A percentile compares a stretch with the other conserved stretches of the same genome.
Conservation (phyloP, 2,329 filamentous ascomycete genomes). For the Incumbomyces delicatus region DNA sequence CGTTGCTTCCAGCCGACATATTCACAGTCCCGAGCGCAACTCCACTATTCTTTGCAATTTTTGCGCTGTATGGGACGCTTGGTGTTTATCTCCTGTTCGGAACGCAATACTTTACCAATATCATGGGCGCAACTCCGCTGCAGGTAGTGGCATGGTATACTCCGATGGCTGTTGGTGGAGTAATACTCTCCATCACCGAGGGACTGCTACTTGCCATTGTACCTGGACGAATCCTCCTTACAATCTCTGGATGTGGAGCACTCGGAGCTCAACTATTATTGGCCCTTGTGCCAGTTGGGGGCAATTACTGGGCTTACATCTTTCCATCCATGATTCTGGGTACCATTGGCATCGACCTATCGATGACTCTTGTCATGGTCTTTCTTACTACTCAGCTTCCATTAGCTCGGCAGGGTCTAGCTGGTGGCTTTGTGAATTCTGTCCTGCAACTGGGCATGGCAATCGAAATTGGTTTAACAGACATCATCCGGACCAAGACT, state of each 20-base stretch:
- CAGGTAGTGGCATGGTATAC: slow-evolving; percentile 59
- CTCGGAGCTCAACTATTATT: slow-evolving; percentile 52
- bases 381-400: slow-evolving; percentile 68
- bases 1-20: slow-evolving; percentile 59
- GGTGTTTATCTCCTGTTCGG: slow-evolving; percentile 62
- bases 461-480: slow-evolving; percentile 60
- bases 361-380: slow-evolving; percentile 65
- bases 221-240: slow-evolving; percentile 52
- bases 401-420: slow-evolving; percentile 56
- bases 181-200: slow-evolving; percentile 52
- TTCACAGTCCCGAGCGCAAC: slow-evolving; percentile 61
- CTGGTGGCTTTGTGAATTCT: slow-evolving; percentile 61
- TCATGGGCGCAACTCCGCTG: slow-evolving; percentile 51
- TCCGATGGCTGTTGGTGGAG: slow-evolving; percentile 58
- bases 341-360: slow-evolving; percentile 66
- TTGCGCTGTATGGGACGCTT: slow-evolving; percentile 59
- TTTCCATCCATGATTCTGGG: slow-evolving; percentile 54
- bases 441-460: slow-evolving; percentile 63
- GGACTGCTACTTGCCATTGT: slow-evolving; percentile 60
- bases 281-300: slow-evolving; percentile 49
- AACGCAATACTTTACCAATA: slow-evolving; percentile 57
- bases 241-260: slow-evolving; percentile 52
- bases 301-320: slow-evolving; percentile 61
- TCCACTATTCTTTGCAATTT: slow-evolving; percentile 49
- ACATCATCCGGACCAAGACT: slow-evolving; percentile 38